These are phyloP conservation scores for Boletus subparvulus DNA, from an alignment of 768 basidiomycete species.

Conservation along the genomic window DNA sequence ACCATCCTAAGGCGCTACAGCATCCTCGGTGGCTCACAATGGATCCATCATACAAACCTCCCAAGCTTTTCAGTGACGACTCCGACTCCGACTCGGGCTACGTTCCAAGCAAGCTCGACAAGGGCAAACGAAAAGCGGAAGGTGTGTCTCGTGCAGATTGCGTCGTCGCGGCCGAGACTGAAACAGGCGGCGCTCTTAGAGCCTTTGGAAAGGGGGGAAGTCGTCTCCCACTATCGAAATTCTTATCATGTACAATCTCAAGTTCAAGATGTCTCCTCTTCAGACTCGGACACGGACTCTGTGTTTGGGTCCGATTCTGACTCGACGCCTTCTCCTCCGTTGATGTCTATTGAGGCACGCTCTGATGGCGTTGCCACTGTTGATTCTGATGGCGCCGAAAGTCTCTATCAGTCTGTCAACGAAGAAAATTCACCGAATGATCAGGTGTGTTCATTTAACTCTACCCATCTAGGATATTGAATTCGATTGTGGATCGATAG, in stretches of 20 bases:
- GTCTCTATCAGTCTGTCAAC: slow-evolving; percentile 14
- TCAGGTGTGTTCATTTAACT: slow-evolving; percentile 10
- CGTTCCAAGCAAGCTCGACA: slow-evolving; percentile 12
- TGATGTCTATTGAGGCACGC: not conserved
- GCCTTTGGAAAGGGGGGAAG: not conserved
- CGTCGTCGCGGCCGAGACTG: not conserved
- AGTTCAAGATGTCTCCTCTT: not conserved
- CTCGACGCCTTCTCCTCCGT: not conserved
- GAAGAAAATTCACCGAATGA: slow-evolving; percentile 3
- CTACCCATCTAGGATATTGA: too few species aligned
- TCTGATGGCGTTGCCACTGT: not conserved
- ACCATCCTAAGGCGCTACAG: not conserved
- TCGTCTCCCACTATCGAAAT: not conserved
- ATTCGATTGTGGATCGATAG: too few species aligned
- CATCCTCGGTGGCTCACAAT: slow-evolving; percentile 2
- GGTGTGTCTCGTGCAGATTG: slow-evolving; percentile 1
- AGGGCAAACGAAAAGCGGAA: slow-evolving; percentile 21
- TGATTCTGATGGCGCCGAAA: slow-evolving; percentile 10
- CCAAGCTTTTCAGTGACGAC: slow-evolving; percentile 5
- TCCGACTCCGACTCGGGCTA: not conserved
- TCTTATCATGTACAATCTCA: not conserved
- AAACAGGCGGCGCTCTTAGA: slow-evolving; percentile 3
- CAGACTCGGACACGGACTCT: slow-evolving; percentile 8
- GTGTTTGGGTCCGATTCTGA: not conserved
- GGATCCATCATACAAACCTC: slow-evolving; percentile 11